These are phyloP conservation scores for Candida nonsorbophila DNA, from an alignment of 805 yeast species.

Conservation along the genomic window DNA sequence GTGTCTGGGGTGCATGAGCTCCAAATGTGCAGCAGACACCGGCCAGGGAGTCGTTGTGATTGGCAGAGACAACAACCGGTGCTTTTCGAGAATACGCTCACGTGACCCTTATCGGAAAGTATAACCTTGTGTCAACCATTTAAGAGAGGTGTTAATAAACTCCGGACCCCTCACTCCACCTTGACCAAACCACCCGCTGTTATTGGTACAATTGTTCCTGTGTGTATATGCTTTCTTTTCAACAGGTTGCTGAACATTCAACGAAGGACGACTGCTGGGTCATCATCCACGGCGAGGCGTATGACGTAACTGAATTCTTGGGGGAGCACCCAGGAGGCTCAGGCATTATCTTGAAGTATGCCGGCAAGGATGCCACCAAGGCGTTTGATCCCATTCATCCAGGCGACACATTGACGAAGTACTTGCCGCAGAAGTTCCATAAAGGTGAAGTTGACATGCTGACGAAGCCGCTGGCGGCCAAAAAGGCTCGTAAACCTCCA, in stretches of 20 bases:
- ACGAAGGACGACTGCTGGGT: conserved; percentile 73
- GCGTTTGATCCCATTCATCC: conserved; percentile 90
- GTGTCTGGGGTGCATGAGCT: too few relatives aligned
- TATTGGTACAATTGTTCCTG: too few relatives aligned
- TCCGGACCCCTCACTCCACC: too few relatives aligned
- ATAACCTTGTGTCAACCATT: too few relatives aligned
- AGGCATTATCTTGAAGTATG: conserved; percentile 46
- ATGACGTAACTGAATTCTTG: conserved; percentile 64
- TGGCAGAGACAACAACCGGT: too few relatives aligned
- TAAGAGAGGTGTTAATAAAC: too few relatives aligned
- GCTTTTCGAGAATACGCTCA: too few relatives aligned
- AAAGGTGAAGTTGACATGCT: conserved; percentile 26
- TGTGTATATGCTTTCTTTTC: conserved; percentile 15
- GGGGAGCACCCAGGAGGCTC: conserved; percentile 61
- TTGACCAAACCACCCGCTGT: too few relatives aligned
- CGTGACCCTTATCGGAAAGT: too few relatives aligned
- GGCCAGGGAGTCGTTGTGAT: too few relatives aligned
- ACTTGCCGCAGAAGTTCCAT: conserved; percentile 42
- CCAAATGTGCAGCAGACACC: too few relatives aligned
- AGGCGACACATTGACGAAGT: conserved; percentile 71
- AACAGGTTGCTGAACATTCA: conserved; percentile 44
- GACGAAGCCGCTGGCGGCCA: conserved; percentile 2
- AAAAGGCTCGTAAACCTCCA: neutral
- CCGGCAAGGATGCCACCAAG: conserved; percentile 60
- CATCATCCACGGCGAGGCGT: conserved; percentile 70